phyloP scores from a whole-genome alignment of 225 moss, liverwort and hornwort species.

The Thuidium tamariscinum region DNA sequence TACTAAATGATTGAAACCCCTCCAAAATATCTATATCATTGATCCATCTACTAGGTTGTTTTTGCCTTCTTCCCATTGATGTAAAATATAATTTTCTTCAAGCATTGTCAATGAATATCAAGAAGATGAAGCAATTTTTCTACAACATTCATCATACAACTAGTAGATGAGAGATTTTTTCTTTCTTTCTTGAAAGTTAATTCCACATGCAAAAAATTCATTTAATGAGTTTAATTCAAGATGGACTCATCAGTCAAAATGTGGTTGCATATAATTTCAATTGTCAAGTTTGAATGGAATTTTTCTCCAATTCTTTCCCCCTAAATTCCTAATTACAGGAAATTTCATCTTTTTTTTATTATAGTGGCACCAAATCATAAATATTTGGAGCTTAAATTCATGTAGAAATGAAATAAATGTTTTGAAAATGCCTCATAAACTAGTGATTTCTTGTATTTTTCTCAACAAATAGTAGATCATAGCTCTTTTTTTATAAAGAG shows the following conservation, averaged over 20 bases:
- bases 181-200: not conserved
- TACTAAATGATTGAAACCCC: too few species aligned
- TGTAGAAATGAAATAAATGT: not conserved
- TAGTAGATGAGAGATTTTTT: too few species aligned
- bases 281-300: not conserved
- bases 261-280: rapidly evolving
- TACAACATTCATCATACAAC: too few species aligned
- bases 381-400: not conserved
- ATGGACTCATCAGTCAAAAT: too few species aligned
- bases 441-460: rapidly evolving
- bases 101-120: too few species aligned
- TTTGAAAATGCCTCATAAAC: not conserved
- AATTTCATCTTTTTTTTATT: not conserved
- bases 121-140: too few species aligned
- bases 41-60: too few species aligned
- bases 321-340: too few species aligned
- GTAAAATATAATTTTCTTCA: too few species aligned
- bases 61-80: too few species aligned
- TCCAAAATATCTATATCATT: too few species aligned
- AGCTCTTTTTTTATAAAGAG: rapidly evolving
- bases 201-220: not conserved
- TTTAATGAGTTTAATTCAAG: rapidly evolving
- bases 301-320: not conserved
- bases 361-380: rapidly evolving
- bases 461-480: not conserved